Evolutionary conservation across 2,329 filamentous ascomycete genomes (phyloP), one percentile per base, ranked within the genome.

Genomic region (Colletotrichum graminicola): DNA sequence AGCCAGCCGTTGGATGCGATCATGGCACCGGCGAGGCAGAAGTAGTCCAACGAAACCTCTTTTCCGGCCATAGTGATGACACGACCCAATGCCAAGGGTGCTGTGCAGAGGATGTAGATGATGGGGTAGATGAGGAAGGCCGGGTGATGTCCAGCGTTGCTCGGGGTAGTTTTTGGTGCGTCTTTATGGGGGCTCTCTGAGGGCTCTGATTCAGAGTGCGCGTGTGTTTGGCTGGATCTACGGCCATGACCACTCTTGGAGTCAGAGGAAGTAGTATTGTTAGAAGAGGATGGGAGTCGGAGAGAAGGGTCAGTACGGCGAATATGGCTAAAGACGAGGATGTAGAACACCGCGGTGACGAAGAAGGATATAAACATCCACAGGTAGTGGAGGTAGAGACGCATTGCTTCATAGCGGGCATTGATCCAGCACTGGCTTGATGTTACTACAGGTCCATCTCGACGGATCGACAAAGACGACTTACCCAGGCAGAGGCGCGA

Each of bases 341-440:
- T 66, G 75, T 86, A 86, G 1, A 86, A 75, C 21, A 77, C 61
- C 0, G 78, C 78, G 0, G 84, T 86, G 23, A 79, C 73, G 2
- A 75, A 78, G 5, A 86, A 78, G 23, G 79, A 77, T 29, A 83
- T 75, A 73, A 84, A 91, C 67, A 91, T 89, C 85, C 88, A 92
- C 67, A 91, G 80, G 75, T 92, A 92, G 75, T 92, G 90, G 1
- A 88, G 84, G 78, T 85, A 85, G 0, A 92, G 82, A 62, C 89
- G 88, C 43, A 90, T 81, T 55, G 85, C 82, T 21, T 72, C 66
- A 71, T 87, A 88, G 29, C 82, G 77, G 14, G 84, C 78, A 69
- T 87, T 88, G 23, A 92, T 84, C 90, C 90, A 92, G 78, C 90
- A 92, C 89, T 86, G 68, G 34, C 43, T 0, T 75, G 77, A 83